Evolutionary conservation across 2,329 filamentous ascomycete genomes (phyloP).

Genomic region (Hirsutella minnesotensis): DNA sequence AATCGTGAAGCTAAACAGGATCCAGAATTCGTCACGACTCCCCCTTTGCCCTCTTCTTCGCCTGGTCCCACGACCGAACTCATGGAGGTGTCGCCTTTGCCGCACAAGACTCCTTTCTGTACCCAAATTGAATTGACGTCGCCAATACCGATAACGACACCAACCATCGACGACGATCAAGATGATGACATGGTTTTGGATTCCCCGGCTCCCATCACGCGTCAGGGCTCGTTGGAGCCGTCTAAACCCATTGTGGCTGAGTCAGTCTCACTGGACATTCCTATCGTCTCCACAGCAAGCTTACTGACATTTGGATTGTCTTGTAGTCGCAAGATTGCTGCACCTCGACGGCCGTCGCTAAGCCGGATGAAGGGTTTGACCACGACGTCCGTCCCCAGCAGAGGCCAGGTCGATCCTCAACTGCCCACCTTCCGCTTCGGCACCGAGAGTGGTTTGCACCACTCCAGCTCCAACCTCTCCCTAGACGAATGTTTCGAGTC

Average conservation of each 20-base stretch:
- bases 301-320: slow-evolving; percentile 11
- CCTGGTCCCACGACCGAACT: slow-evolving; percentile 59
- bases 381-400: slow-evolving; percentile 50
- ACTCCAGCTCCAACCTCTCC: slow-evolving; percentile 37
- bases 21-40: slow-evolving; percentile 66
- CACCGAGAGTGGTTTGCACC: slow-evolving; percentile 15
- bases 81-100: slow-evolving; percentile 91
- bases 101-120: slow-evolving; percentile 68
- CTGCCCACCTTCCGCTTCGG: slow-evolving; percentile 69
- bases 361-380: slow-evolving; percentile 64
- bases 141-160: slow-evolving; percentile 50
- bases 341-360: slow-evolving; percentile 62
- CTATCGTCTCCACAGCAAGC: slow-evolving; percentile 5
- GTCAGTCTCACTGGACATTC: slow-evolving; percentile 28
- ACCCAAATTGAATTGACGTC: slow-evolving; percentile 57
- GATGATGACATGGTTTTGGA: slow-evolving; percentile 41
- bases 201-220: slow-evolving; percentile 39
- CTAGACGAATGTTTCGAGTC: slow-evolving; percentile 68
- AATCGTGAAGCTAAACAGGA: neutral
- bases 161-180: slow-evolving; percentile 17
- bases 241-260: slow-evolving; percentile 37
- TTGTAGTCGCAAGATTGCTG: slow-evolving; percentile 52
- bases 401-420: slow-evolving; percentile 50
- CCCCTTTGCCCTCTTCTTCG: slow-evolving; percentile 73
- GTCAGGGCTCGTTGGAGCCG: slow-evolving; percentile 35